phyloP scores from a whole-genome alignment of 2,329 filamentous ascomycete genomes.

The Paecilomyces niveus region DNA sequence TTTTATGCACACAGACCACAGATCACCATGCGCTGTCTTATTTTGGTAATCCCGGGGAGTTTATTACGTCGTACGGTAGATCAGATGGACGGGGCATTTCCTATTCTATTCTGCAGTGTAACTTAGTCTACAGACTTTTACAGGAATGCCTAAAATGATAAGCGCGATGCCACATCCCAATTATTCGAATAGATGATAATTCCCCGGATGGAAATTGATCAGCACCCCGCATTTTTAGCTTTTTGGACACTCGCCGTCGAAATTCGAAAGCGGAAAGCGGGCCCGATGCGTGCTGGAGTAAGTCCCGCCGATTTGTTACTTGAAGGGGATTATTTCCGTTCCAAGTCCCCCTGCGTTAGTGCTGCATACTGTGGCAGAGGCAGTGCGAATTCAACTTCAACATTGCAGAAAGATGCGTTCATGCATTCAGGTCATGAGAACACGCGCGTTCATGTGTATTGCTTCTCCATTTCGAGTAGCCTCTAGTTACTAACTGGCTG shows the following conservation, averaged over 20 bases:
- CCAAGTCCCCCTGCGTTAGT: background rate
- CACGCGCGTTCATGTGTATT: background rate
- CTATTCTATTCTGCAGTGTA: background rate
- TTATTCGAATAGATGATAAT: background rate
- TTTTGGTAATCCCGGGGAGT: background rate
- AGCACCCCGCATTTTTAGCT: background rate
- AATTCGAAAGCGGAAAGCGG: background rate
- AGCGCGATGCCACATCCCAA: no score
- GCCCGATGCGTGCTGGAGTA: background rate
- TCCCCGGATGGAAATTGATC: background rate
- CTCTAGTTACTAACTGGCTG: background rate
- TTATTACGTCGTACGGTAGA: background rate
- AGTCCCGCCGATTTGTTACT: background rate
- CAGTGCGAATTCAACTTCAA: background rate
- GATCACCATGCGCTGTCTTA: background rate
- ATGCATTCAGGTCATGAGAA: background rate
- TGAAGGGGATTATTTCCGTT: background rate
- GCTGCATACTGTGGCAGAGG: background rate
- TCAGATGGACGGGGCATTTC: background rate
- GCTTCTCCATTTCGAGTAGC: background rate
- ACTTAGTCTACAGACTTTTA: background rate
- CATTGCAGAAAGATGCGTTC: background rate
- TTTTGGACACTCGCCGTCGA: background rate
- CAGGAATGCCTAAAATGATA: no score
- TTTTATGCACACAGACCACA: background rate